Percentiles rank a stretch among this genome's conserved stretches.
These are phyloP conservation scores for Scedosporium apiospermum DNA, from an alignment of 2,329 filamentous ascomycete species.

Conservation along the genomic window DNA sequence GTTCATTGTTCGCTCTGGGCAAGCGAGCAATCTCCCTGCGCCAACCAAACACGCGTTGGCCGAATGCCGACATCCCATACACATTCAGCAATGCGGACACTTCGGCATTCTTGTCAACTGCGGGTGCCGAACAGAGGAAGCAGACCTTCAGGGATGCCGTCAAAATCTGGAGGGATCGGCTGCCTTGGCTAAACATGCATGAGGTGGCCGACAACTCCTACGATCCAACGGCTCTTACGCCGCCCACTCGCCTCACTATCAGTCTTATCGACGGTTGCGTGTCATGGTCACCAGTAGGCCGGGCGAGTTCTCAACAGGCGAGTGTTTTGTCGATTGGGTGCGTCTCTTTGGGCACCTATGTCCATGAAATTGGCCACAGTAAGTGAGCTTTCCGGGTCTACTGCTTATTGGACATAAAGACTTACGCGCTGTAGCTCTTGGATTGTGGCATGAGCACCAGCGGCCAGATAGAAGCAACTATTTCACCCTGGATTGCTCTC, in stretches of 20 bases:
- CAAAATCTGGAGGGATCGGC: slow-evolving; percentile 5
- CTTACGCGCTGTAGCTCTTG: neutral
- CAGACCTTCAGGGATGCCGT: slow-evolving; percentile 4
- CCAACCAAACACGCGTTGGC: neutral
- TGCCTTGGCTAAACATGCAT: slow-evolving; percentile 8
- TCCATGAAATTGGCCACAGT: slow-evolving; percentile 10
- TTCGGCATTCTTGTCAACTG: neutral
- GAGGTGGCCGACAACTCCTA: neutral
- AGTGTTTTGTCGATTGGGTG: slow-evolving; percentile 7
- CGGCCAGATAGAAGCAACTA: neutral
- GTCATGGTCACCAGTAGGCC: slow-evolving; percentile 6
- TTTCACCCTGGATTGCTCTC: slow-evolving; percentile 7
- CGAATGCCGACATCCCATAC: neutral
- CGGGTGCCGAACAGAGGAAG: neutral
- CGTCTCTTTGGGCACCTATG: neutral
- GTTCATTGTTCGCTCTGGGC: neutral
- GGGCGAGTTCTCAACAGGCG: neutral
- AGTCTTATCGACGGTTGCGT: neutral
- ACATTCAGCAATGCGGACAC: neutral
- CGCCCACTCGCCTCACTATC: neutral
- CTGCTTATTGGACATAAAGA: neutral
- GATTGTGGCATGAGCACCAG: neutral
- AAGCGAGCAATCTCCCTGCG: neutral
- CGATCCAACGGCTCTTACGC: neutral
- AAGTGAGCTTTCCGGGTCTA: slow-evolving; percentile 6